A percentile compares a stretch with the other conserved stretches of the same genome.
These are phyloP conservation scores for Ostreobium quekettii DNA, from an alignment of 139 green algal genomes.

Conservation along the genomic window DNA sequence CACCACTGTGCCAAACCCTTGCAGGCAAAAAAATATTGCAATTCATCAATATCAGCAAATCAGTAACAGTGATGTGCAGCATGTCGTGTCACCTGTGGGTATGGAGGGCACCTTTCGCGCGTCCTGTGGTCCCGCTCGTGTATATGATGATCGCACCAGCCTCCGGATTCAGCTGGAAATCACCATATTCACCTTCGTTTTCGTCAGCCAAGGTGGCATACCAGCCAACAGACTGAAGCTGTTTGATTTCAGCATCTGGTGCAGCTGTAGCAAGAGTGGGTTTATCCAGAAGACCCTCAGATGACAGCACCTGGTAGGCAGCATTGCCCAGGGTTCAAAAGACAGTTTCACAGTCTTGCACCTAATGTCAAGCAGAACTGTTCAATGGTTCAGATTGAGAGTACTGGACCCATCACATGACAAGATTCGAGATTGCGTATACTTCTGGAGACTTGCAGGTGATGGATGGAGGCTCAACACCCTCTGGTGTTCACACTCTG, in stretches of 20 bases:
- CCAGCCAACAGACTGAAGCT: not conserved
- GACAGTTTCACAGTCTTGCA: not conserved
- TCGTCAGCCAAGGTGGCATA: conserved; percentile 10
- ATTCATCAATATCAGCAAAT: no score
- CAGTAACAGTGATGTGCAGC: no score
- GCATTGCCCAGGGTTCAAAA: not conserved
- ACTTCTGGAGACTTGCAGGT: not conserved
- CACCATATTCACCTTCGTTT: not conserved
- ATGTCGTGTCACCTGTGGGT: conserved; percentile 72
- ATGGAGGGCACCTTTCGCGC: conserved; percentile 84
- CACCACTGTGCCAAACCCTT: no score
- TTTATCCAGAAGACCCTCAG: conserved; percentile 13
- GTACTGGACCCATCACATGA: not conserved
- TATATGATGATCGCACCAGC: conserved; percentile 87
- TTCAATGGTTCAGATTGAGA: not conserved
- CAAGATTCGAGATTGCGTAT: not conserved
- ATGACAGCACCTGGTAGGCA: conserved; percentile 32
- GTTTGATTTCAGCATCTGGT: conserved; percentile 10
- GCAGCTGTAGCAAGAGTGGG: no score
- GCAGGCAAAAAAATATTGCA: no score
- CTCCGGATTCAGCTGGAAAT: not conserved
- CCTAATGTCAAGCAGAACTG: not conserved
- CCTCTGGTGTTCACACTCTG: not conserved
- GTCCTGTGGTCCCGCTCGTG: conserved; percentile 92
- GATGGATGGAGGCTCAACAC: not conserved